Conservation (phyloP, 179 eudicot species). For the Silene noctiflora region DNA sequence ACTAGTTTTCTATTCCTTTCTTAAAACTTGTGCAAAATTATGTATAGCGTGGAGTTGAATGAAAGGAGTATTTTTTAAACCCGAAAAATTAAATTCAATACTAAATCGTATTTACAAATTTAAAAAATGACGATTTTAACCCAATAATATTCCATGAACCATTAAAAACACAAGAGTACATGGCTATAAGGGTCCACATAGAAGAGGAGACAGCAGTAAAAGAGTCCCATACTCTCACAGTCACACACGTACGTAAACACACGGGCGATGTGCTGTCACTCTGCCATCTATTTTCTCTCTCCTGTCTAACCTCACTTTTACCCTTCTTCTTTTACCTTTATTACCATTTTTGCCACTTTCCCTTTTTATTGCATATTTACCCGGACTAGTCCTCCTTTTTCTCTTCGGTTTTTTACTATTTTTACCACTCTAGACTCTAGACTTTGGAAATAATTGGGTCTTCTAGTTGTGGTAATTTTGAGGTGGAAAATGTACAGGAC, state of each 20-base stretch:
- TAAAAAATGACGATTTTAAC: too few species aligned
- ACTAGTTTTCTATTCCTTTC: too few species aligned
- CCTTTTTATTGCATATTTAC: neutral
- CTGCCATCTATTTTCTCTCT: neutral
- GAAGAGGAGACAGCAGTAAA: neutral
- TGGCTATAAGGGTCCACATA: neutral
- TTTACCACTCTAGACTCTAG: neutral
- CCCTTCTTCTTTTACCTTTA: neutral
- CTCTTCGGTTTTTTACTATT: neutral
- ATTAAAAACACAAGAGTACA: too few species aligned
- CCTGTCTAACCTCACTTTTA: neutral
- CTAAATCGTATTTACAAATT: too few species aligned
- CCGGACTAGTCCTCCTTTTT: neutral
- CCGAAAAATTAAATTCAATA: too few species aligned
- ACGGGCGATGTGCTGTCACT: conserved; percentile 2
- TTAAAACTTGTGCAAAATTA: too few species aligned
- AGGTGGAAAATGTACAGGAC: neutral
- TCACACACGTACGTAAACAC: neutral
- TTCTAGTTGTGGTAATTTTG: neutral
- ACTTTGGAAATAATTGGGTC: neutral
- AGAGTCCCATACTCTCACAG: neutral
- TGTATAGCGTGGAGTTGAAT: too few species aligned
- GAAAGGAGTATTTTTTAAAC: too few species aligned
- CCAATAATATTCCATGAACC: neutral
- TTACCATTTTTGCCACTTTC: neutral